Base-by-base conservation (phyloP, 208 protist genomes). In the Herpetomonas tarakana region DNA sequence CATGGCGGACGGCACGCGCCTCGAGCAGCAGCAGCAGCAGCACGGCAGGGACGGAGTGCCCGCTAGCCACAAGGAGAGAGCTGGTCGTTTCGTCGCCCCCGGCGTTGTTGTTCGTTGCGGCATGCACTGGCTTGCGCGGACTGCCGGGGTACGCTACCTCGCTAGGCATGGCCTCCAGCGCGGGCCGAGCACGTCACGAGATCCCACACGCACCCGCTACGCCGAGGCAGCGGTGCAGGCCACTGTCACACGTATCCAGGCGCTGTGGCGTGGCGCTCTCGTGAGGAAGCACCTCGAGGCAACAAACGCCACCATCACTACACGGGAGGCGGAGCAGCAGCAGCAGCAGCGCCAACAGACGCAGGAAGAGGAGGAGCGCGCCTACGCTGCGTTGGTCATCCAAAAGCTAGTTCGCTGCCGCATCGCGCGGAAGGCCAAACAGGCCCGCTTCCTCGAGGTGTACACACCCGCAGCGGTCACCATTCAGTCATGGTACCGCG, bases 401-500 rank as follows among this genome's bases (percentile, higher is more conserved):
- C 44, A 49, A 22, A 24, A 22, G 11, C 3, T 18, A 4, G 6
- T 22, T 22, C 44, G 44, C 4, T 22, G 44, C 19, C 19, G 19
- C 16, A 4, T 22, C 11, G 44, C 44, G 6, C 16, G 16, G 16
- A 22, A 22, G 19, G 9, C 16, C 16, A 24, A 22, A 11, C 16
- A 12, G 16, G n/a, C 39, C 22, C 31, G 31, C 45, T 57, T 53
- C 25, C 2, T 60, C 2, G 63, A 69, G 38, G 46, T 30, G 7
- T 69, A 83, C 68, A 51, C 2, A 0, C 57, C 58, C 0, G 53
- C 70, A 2, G 77, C 81, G 0, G 26, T 56, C 3, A 2, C 6
- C 9, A 76, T 92, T 28, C 81, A 92, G 56, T 45, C 51, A 25
- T 92, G 85, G 81, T 69, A 78, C 46, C 85, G 83, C 4, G 0